Evolutionary conservation across 305 asterid genomes (phyloP), one percentile per base, ranked within the genome.

Genomic region (Striga hermonthica): DNA sequence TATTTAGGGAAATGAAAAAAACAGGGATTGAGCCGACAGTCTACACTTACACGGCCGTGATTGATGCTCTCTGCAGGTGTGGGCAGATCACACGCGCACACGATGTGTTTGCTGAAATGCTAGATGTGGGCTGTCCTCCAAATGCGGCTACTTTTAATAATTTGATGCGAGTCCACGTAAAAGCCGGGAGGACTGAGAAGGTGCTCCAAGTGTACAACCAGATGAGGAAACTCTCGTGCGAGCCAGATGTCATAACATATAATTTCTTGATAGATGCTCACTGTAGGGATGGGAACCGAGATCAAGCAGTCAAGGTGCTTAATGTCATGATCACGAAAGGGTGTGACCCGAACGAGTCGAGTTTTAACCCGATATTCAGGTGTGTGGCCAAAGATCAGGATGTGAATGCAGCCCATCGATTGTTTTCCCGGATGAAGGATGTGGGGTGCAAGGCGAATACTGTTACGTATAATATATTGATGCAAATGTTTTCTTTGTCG

Each of bases 31-130:
- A 74, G 53, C 96, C 96, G 5, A 80, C 74, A 61, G 95, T 93
- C 38, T 88, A 88, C 68, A 86, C 97, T 16, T 93, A 82, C 64
- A 83, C 69, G 40, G 79, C 85, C 63, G 99, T 93, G 82, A 90
- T 93, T 44, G 99, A 93, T 67, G 95, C 88, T 6, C 53, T 93
- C 82, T 93, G 97, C 72, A 81, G 99, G 71, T 75, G 78, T 6
- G 99, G 99, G 54, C 97, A 93, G 67, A 82, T 85, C 58, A 85
- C 84, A 0, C 91, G 96, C n/a, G 97, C 99, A 6, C 90, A 90
- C 50, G 96, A 90, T 49, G 95, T 93, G 72, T 88, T 93, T 14
- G 76, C 89, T 1, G 99, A 90, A 76, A 93, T 93, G 97, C 66
- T 90, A 28, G 91, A 83, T 13, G 72, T 60, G 59, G 95, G 95